Evolutionary conservation across 306 rosid species (phyloP).

Genomic region (Gleditsia sinensis): DNA sequence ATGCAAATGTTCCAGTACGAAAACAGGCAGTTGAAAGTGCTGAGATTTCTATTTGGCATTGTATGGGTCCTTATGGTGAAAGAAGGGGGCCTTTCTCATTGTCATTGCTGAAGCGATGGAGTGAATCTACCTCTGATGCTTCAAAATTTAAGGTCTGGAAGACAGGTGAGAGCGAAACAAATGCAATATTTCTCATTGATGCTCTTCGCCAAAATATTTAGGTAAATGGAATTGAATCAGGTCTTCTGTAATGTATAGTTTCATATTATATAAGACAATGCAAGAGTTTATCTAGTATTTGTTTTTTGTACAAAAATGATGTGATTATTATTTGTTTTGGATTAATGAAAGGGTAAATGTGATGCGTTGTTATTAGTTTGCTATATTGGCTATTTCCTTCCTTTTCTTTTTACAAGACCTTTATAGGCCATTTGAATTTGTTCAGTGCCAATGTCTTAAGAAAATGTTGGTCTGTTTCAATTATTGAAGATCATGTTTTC

Average conservation of each 20-base stretch:
- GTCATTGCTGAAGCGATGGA: slow-evolving; percentile 57
- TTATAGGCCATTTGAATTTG: no score
- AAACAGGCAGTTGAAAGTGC: slow-evolving; percentile 38
- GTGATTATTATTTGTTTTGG: neutral
- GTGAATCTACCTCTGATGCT: slow-evolving; percentile 26
- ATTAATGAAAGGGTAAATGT: no score
- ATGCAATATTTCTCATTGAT: slow-evolving; percentile 55
- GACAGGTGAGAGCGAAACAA: slow-evolving; percentile 55
- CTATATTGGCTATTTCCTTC: no score
- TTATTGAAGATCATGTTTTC: slow-evolving; percentile 12
- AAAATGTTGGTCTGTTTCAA: neutral
- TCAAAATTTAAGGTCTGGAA: slow-evolving; percentile 65
- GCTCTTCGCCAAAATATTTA: slow-evolving; percentile 38
- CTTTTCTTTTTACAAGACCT: neutral
- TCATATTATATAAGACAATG: neutral
- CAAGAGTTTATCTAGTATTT: neutral
- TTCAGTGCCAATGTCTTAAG: no score
- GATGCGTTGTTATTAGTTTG: no score
- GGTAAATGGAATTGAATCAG: slow-evolving; percentile 15
- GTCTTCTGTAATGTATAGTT: neutral
- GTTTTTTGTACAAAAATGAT: neutral
- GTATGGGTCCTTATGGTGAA: slow-evolving; percentile 53
- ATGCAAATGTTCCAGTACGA: neutral
- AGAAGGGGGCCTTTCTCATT: slow-evolving; percentile 54
- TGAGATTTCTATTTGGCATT: slow-evolving; percentile 43